phyloP scores from a whole-genome alignment of 257 asterid species.

The Solanum neorickii region DNA sequence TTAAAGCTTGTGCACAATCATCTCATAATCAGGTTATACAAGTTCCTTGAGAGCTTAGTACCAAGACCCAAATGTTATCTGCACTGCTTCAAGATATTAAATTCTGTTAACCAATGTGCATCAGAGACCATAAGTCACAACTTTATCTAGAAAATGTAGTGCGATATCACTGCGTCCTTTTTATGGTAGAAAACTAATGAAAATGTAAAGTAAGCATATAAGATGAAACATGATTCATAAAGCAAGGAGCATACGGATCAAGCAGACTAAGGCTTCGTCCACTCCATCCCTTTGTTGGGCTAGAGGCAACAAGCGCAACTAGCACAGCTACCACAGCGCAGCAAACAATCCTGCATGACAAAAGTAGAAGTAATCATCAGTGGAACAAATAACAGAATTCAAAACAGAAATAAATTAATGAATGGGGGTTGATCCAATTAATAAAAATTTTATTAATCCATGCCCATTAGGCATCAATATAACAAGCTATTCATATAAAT shows the following conservation, averaged over 20 bases:
- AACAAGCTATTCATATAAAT: background rate
- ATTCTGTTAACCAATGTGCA: background rate
- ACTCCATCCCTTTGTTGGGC: slow-evolving; percentile 99
- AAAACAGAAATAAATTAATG: background rate
- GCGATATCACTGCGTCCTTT: background rate
- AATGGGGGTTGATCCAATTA: background rate
- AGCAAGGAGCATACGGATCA: slow-evolving; percentile 67
- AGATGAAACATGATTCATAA: background rate
- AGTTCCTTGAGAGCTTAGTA: background rate
- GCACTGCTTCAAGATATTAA: background rate
- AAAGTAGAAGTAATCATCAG: background rate
- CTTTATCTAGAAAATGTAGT: background rate
- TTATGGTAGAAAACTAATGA: background rate
- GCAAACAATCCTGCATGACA: slow-evolving; percentile 61
- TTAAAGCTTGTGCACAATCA: background rate
- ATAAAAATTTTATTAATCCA: background rate
- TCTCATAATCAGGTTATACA: background rate
- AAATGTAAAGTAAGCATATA: background rate
- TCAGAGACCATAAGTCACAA: background rate
- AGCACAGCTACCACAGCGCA: slow-evolving; percentile 64
- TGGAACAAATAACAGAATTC: background rate
- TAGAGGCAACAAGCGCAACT: slow-evolving; percentile 89
- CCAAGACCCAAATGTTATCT: background rate
- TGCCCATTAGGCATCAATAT: background rate
- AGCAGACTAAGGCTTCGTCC: slow-evolving; percentile 97